Percentiles rank a stretch among this genome's conserved stretches.
Evolutionary conservation across 2,329 filamentous ascomycete genomes (phyloP).

Genomic region (Cadophora gregata): DNA sequence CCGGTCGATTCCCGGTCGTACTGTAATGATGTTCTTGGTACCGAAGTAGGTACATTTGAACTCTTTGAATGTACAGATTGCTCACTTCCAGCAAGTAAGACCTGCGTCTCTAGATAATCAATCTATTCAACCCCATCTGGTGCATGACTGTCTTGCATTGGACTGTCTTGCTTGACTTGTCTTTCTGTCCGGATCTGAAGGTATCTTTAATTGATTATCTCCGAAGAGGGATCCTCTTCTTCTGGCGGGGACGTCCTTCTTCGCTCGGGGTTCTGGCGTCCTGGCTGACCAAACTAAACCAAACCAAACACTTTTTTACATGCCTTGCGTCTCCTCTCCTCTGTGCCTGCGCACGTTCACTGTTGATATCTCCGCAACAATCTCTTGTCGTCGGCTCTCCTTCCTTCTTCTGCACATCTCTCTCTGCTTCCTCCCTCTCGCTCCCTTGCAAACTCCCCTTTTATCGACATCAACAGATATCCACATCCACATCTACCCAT

Average conservation of each 20-base stretch:
- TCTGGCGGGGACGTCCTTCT: too few species aligned
- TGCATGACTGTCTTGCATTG: neutral
- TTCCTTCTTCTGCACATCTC: neutral
- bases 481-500: slow-evolving; percentile 5
- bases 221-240: neutral
- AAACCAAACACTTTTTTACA: neutral
- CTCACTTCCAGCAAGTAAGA: slow-evolving; percentile 5
- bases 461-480: slow-evolving; percentile 7
- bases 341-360: slow-evolving; percentile 10
- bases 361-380: neutral
- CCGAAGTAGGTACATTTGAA: neutral
- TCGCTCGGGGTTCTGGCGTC: neutral
- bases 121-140: neutral
- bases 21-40: neutral
- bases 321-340: too few species aligned
- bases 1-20: neutral
- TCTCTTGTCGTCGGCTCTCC: neutral
- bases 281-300: neutral
- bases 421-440: neutral
- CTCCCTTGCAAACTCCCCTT: slow-evolving; percentile 1
- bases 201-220: slow-evolving; percentile 3
- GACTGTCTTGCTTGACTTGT: neutral
- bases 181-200: neutral
- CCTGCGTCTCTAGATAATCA: neutral
- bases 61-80: neutral